Base-by-base conservation (phyloP, 1,139 yeast genomes). In the Suhomyces choctaworum region DNA sequence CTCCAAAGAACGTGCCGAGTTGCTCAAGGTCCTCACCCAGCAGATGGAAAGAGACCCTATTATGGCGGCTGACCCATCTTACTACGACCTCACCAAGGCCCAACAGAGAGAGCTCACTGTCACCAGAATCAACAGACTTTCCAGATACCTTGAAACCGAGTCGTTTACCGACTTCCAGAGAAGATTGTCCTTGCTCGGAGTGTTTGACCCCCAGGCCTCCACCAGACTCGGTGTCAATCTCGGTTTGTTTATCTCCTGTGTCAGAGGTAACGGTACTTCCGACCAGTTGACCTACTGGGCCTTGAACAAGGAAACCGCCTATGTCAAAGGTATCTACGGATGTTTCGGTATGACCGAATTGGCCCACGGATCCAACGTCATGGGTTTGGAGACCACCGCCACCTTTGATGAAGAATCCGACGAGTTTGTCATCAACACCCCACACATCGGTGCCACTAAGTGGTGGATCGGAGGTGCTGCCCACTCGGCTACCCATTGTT, bases 391-490 rank as follows among this genome's bases (percentile, higher is more conserved):
- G 52, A 69, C 76, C 36, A 68, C 73, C 31, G 76, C 76, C 38
- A 65, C 71, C 34, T 69, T 61, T 41, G 73, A 69, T 48, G 48
- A 49, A 34, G 66, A 58, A 29, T 57, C 50, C 26, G 75, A 70
- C 43, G 70, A 67, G 50, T 70, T 70, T 38, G 46, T 69, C 50
- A 65, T 70, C 47, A 62, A 69, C 52, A 70, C 76, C 28, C 76
- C 76, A 5, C 73, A 69, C 50, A 61, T 69, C 47, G 73, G 75
- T 49, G 76, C 76, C 42, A 68, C 76, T 43, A 70, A 70, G 50
- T 70, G 76, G 76, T 70, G 76, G 76, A 70, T 70, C 36, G 75
- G 76, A 36, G 75, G 75, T 48, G 74, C 76, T 39, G 74, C 75
- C 32, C 76, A 70, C 51, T 64, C 73, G n/a, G 64, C 76, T 29